Percentiles rank a stretch among this genome's conserved stretches.
Conservation (phyloP, 352 stramenopile species). For the Pythium rhizo-oryzae region DNA sequence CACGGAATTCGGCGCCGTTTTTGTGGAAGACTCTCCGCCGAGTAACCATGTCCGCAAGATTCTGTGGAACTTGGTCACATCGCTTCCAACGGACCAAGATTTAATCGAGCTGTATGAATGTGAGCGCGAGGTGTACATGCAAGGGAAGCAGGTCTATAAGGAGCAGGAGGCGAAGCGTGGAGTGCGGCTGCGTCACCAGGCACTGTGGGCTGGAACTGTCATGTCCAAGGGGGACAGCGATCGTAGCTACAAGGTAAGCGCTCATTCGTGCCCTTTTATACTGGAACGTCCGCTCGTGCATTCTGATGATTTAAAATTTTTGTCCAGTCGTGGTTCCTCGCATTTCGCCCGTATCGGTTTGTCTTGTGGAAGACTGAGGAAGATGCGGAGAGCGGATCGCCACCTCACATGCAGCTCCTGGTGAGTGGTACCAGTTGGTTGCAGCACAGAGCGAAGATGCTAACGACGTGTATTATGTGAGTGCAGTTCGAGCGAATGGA, state of each 20-base stretch:
- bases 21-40: conserved; percentile 74
- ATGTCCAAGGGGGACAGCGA: conserved; percentile 68
- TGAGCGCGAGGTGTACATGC: conserved; percentile 68
- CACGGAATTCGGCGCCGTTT: conserved; percentile 77
- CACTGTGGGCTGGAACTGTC: conserved; percentile 64
- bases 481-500: conserved; percentile 77
- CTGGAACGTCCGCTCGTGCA: not conserved
- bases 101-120: conserved; percentile 75
- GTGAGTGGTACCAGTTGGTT: conserved; percentile 33
- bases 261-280: not conserved
- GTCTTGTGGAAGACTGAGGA: conserved; percentile 81
- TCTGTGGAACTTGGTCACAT: conserved; percentile 81
- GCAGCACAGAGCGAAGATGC: not conserved
- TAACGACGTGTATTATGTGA: too few species aligned
- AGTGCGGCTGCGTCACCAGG: conserved; percentile 67
- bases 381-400: conserved; percentile 60
- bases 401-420: conserved; percentile 60
- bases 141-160: conserved; percentile 45
- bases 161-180: conserved; percentile 49
- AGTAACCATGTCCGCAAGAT: conserved; percentile 81
- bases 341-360: conserved; percentile 76
- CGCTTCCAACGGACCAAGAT: conserved; percentile 79
- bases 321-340: conserved; percentile 29
- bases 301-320: not conserved
- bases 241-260: conserved; percentile 66